Evolutionary conservation across 139 green algal genomes (phyloP).

Genomic region (Chlamydomonas incerta): DNA sequence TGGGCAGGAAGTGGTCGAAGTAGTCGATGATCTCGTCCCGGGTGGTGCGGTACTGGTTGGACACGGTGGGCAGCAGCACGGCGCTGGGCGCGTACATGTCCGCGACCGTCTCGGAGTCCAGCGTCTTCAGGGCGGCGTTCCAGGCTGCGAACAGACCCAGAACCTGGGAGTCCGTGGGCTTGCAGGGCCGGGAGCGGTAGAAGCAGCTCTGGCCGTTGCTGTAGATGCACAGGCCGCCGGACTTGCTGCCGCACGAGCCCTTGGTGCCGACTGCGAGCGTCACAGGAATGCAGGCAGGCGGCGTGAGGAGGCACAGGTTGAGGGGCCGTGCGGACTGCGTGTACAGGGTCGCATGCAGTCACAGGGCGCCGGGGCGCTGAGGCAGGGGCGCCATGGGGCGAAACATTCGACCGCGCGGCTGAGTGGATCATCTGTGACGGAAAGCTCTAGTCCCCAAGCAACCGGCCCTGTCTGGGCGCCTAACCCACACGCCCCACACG

Average conservation of each 20-base stretch:
- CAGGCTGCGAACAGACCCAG: constrained; percentile 13
- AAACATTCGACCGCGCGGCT: no score
- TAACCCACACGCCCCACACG: neutral
- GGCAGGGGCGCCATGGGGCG: no score
- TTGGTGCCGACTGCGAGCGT: neutral
- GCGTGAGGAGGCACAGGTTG: neutral
- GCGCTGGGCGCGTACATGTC: constrained; percentile 18
- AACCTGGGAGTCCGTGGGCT: neutral
- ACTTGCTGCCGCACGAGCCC: neutral
- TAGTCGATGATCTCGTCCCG: constrained; percentile 4
- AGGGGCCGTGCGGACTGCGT: no score
- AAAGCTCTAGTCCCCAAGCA: no score
- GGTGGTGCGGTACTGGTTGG: neutral
- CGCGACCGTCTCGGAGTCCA: neutral
- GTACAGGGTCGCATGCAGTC: no score
- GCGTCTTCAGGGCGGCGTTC: neutral
- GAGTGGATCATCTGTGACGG: no score
- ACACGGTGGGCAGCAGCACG: neutral
- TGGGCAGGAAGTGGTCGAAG: neutral
- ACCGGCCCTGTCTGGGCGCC: no score
- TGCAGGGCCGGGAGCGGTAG: neutral
- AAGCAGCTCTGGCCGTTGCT: neutral
- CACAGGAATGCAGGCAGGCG: neutral
- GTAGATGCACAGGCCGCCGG: neutral
- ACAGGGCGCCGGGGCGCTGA: no score